Conservation (phyloP, 306 rosid species). For the Quercus variabilis region DNA sequence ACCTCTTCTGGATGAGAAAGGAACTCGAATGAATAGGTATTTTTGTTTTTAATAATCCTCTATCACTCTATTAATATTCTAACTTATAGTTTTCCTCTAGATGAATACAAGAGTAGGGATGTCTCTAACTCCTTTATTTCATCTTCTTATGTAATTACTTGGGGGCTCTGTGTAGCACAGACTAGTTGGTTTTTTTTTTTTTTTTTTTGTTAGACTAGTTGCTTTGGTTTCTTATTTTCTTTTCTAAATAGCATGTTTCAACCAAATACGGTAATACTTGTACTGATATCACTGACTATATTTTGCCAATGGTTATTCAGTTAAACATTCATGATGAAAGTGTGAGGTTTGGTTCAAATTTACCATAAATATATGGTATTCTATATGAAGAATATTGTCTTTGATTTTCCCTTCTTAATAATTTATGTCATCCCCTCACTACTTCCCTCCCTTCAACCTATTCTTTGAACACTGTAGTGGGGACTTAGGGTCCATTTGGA, state of each 20-base stretch:
- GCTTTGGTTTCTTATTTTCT: neutral
- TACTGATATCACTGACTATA: neutral
- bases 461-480: neutral
- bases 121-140: neutral
- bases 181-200: neutral
- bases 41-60: neutral
- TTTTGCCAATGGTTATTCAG: neutral
- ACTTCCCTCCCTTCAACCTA: neutral
- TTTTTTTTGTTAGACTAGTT: neutral
- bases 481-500: neutral
- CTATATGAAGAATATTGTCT: neutral
- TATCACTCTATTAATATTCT: neutral
- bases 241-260: neutral
- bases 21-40: constrained; percentile 81
- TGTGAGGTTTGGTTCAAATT: neutral
- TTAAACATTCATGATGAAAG: neutral
- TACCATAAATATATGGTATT: neutral
- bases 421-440: neutral
- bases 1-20: constrained; percentile 84
- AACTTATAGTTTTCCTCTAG: neutral
- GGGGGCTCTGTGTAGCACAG: neutral
- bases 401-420: neutral
- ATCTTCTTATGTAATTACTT: neutral
- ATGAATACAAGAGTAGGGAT: neutral
- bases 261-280: neutral